These are phyloP conservation scores for Solanum pennellii DNA, from an alignment of 257 asterid species.

Conservation along the genomic window DNA sequence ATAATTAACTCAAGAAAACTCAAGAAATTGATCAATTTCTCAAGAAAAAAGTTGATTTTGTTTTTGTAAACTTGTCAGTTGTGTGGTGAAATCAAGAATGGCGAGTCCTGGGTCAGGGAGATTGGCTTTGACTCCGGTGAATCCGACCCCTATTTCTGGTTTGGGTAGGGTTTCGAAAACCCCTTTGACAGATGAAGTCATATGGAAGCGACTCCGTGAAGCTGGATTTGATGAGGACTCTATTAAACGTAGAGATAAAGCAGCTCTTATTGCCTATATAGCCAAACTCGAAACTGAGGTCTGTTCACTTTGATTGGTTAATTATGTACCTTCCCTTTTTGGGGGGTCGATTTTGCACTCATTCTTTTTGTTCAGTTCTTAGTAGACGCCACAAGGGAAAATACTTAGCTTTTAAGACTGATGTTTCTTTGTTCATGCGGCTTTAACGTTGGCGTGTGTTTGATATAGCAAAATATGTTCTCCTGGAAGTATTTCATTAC, in stretches of 20 bases:
- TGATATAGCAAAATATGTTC: background rate
- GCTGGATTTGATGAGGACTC: slow-evolving; percentile 95
- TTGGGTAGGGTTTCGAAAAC: slow-evolving; percentile 43
- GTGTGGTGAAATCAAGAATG: slow-evolving; percentile 18
- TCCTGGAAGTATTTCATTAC: background rate
- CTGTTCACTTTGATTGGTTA: background rate
- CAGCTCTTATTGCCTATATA: slow-evolving; percentile 79
- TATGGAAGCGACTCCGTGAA: slow-evolving; percentile 77
- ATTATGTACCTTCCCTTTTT: background rate
- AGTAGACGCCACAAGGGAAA: background rate
- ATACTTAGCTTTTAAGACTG: background rate
- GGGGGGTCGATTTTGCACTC: background rate
- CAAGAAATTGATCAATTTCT: background rate
- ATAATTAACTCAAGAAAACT: background rate
- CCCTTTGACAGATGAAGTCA: slow-evolving; percentile 63
- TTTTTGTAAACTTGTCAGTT: background rate
- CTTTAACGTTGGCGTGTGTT: background rate
- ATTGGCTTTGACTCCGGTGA: slow-evolving; percentile 31
- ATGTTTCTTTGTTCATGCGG: background rate
- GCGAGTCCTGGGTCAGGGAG: slow-evolving; percentile 49
- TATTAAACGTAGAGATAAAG: slow-evolving; percentile 82
- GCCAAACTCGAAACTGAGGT: slow-evolving; percentile 93
- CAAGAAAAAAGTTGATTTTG: background rate
- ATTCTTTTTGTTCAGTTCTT: background rate
- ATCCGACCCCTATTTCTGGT: slow-evolving; percentile 17